Evolutionary conservation across 768 basidiomycete genomes (phyloP), one percentile per base, ranked within the genome.

Genomic region (Ramaria sp.): DNA sequence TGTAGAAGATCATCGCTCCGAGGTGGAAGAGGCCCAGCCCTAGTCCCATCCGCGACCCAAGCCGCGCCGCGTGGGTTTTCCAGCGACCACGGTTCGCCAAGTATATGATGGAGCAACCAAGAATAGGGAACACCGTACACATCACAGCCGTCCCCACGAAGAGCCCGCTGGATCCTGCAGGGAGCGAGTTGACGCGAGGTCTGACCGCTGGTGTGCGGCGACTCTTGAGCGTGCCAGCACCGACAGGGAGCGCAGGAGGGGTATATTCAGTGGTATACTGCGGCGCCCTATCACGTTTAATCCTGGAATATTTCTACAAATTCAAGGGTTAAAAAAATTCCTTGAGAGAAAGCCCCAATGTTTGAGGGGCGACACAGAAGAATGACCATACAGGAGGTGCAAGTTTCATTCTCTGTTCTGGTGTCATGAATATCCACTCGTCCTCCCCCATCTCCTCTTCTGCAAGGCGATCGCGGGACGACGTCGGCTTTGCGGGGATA

Each of bases 391-490:
- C 53, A 24, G 53, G 53, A 18, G 53, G 53, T 34, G 42, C 25
- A 5, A 55, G 53, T 42, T 55, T 55, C 20, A 18, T 44, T 37
- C 53, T 34, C 42, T 55, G 53, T 15, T 55, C 53, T 9, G 53
- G 53, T 9, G 53, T 55, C 53, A 55, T 55, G 42, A 55, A 55
- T 32, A 55, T 55, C 53, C 53, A 55, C 44, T 55, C 53, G 42
- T 55, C 53, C 32, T 43, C 53, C 16, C 44, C 53, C 30, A 55
- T 16, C 28, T 55, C 53, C 24, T 55, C 53, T 16, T 55, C 53
- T 25, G 22, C 18, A 20, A 47, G 34, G 18, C 28, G 25, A 45
- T 44, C 42, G 4, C 43, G 42, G 5, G 53, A 55, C 5, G 53
- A 55, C 5, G 53, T 27, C 2, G 53, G 53, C 34, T 55, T 55